Percentiles rank a stretch among this genome's conserved stretches.
Evolutionary conservation across 1,139 yeast species (phyloP).

Genomic region (Eremothecium gossypii): DNA sequence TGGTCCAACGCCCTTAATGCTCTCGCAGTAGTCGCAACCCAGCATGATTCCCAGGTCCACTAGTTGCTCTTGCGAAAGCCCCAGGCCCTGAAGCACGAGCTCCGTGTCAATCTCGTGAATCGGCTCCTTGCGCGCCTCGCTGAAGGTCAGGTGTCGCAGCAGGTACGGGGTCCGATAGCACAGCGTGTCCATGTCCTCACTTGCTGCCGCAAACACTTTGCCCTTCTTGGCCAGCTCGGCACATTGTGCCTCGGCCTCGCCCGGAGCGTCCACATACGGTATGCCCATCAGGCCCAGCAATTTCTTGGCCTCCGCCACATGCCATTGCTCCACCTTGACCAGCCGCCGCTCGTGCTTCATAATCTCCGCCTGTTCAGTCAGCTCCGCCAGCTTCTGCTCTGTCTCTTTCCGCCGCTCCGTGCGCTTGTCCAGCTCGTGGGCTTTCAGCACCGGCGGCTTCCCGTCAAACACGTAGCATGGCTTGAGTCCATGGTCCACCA

Average conservation of each 20-base stretch:
- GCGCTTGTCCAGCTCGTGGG: constrained; percentile 88
- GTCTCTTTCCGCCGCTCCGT: constrained; percentile 78
- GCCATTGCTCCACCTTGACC: constrained; percentile 80
- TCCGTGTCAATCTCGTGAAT: constrained; percentile 72
- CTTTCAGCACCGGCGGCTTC: constrained; percentile 75
- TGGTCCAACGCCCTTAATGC: constrained; percentile 92
- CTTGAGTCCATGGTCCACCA: constrained; percentile 85
- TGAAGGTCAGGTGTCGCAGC: constrained; percentile 81
- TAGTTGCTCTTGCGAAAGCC: constrained; percentile 61
- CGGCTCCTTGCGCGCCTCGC: constrained; percentile 90
- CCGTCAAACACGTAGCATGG: constrained; percentile 98
- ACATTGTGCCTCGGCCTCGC: constrained; percentile 98
- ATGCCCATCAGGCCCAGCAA: constrained; percentile 84
- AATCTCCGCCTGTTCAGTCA: constrained; percentile 48
- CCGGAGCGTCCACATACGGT: constrained; percentile 87
- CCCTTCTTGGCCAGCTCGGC: constrained; percentile 86
- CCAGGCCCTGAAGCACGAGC: constrained; percentile 67
- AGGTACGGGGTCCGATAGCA: constrained; percentile 82
- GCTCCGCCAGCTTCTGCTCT: constrained; percentile 43
- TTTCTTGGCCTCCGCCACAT: constrained; percentile 86
- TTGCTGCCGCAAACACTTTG: constrained; percentile 92
- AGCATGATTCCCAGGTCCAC: constrained; percentile 84
- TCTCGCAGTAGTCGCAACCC: constrained; percentile 96
- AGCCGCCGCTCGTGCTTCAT: constrained; percentile 83
- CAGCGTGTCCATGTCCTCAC: constrained; percentile 97